Evolutionary conservation across 257 asterid species (phyloP).

Genomic region (Orobanche coerulescens): DNA sequence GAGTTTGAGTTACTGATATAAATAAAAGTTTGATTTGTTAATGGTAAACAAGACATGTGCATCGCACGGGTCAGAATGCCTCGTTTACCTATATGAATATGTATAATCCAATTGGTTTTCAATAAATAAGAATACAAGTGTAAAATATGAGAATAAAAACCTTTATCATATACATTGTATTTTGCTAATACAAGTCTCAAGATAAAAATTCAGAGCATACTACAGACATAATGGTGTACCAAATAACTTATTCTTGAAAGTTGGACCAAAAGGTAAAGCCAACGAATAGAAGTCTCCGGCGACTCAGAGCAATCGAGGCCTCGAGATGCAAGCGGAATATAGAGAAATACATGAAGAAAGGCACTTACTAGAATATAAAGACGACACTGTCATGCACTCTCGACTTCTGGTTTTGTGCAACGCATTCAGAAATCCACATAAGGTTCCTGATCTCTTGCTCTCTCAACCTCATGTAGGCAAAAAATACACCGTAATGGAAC

Average conservation of each 20-base stretch:
- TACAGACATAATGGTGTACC: neutral
- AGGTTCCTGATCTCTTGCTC: conserved; percentile 96
- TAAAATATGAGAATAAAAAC: no score
- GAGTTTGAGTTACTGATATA: no score
- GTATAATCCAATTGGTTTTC: no score
- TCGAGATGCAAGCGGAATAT: conserved; percentile 22
- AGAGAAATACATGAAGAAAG: conserved; percentile 13
- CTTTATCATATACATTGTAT: no score
- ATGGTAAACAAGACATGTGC: no score
- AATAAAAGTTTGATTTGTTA: no score
- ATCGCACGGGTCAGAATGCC: no score
- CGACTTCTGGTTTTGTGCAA: conserved; percentile 90
- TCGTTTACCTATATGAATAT: no score
- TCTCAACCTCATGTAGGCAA: conserved; percentile 82
- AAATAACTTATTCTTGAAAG: conserved; percentile 24
- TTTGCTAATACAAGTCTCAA: neutral
- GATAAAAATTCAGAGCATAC: neutral
- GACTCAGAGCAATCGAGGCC: conserved; percentile 16
- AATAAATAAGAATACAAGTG: no score
- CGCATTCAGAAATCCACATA: conserved; percentile 98
- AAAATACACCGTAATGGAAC: conserved; percentile 87
- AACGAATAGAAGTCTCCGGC: conserved; percentile 21
- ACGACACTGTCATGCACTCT: conserved; percentile 93
- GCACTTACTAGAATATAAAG: conserved; percentile 53
- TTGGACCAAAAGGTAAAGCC: conserved; percentile 14